A percentile compares a stretch with the other conserved stretches of the same genome.
phyloP scores from a whole-genome alignment of 257 asterid species.

The Anisodus tanguticus region DNA sequence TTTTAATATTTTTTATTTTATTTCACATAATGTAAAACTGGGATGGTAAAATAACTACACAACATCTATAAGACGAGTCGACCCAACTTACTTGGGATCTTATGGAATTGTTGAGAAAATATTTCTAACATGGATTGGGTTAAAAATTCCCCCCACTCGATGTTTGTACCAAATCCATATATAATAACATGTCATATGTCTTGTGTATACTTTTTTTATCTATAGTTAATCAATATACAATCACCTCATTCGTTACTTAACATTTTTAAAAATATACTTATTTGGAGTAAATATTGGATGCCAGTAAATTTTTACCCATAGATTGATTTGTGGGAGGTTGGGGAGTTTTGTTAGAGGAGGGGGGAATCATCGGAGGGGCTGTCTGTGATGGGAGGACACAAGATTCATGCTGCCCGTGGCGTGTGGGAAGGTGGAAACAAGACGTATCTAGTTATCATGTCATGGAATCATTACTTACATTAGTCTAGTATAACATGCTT shows the following conservation, averaged over 20 bases:
- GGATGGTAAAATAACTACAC: neutral
- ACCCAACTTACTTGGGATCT: neutral
- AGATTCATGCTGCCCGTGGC: constrained; percentile 65
- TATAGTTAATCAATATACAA: no score
- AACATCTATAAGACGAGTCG: neutral
- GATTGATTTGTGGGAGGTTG: neutral
- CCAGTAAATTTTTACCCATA: no score
- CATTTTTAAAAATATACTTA: no score
- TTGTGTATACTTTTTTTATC: no score
- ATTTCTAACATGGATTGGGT: no score
- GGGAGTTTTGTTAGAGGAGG: constrained; percentile 24
- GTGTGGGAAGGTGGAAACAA: constrained; percentile 56
- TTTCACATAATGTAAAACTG: neutral
- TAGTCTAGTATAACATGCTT: constrained; percentile 14
- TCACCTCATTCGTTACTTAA: no score
- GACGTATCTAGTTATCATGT: constrained; percentile 44
- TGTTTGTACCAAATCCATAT: no score
- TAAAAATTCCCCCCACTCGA: no score
- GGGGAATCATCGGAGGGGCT: constrained; percentile 27
- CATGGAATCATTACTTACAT: constrained; percentile 38
- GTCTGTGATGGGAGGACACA: constrained; percentile 63
- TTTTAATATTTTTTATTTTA: neutral
- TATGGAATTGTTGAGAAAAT: no score
- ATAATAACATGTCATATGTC: no score
- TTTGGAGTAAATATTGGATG: no score